These are phyloP conservation scores for Limnanthes douglasii DNA, from an alignment of 345 rosid species.

Conservation along the genomic window DNA sequence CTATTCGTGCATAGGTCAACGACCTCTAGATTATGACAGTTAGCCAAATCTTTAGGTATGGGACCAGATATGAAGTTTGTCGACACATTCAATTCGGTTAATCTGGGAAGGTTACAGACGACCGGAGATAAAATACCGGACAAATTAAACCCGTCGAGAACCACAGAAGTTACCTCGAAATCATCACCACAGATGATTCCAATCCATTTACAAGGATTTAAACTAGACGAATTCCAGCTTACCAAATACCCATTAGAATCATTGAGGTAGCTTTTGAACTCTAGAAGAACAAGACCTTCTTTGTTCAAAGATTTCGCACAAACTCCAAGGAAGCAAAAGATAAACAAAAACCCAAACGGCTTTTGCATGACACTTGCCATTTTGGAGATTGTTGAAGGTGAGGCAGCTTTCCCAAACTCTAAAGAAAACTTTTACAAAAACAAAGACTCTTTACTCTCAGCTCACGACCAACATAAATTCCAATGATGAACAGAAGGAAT, in stretches of 20 bases:
- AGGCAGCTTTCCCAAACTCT: too few relatives aligned
- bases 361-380: too few relatives aligned
- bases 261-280: conserved; percentile 34
- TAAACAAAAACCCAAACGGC: too few relatives aligned
- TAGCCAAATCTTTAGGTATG: conserved; percentile 34
- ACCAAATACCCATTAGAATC: conserved; percentile 31
- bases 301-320: conserved; percentile 25
- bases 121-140: conserved; percentile 49
- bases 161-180: conserved; percentile 30
- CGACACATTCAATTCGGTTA: conserved; percentile 31
- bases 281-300: conserved; percentile 38
- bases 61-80: conserved; percentile 37
- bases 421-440: too few relatives aligned
- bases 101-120: conserved; percentile 35
- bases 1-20: conserved; percentile 58
- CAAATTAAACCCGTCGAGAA: conserved; percentile 34
- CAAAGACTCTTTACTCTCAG: too few relatives aligned
- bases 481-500: too few relatives aligned
- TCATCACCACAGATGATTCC: conserved; percentile 39
- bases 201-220: conserved; percentile 52
- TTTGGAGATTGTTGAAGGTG: too few relatives aligned
- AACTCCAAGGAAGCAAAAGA: too few relatives aligned
- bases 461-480: too few relatives aligned
- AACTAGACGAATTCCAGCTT: conserved; percentile 44
- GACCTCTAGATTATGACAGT: conserved; percentile 25